Evolutionary conservation across 768 basidiomycete species (phyloP), one percentile per base, ranked within the genome.

Genomic region (button mushroom (Agaricus bisporus)): DNA sequence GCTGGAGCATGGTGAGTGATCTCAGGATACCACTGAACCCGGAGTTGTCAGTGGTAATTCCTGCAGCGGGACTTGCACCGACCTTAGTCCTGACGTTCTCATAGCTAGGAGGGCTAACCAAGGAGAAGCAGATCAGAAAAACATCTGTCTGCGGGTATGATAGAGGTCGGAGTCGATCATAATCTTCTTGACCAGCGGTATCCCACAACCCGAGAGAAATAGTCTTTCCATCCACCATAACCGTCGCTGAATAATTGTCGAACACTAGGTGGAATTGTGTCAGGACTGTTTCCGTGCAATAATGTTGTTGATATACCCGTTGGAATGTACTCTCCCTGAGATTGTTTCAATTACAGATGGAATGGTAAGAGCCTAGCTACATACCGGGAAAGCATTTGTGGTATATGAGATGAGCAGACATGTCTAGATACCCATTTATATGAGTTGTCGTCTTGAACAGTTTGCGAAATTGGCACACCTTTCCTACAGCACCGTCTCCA

Each of bases 141-240:
- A 99, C 94, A 69, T 99, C 95, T 41, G 97, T 98, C 73, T 98
- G 97, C 22, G 97, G 97, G 74, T 99, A 99, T 58, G 92, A 95
- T 62, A 99, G 81, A 48, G 97, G 97, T 61, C 97, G 86, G 61
- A 99, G 88, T 41, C 97, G 88, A 73, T 95, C 93, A 68, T 95
- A 99, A 76, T 99, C 95, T 71, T 99, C 97, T 73, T 99, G 97
- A 60, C 97, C 97, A 35, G 97, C 97, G n/a, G 97, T 99, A 80
- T 99, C 97, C 97, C 97, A 99, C 53, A 99, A 77, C 47, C 95
- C 95, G 53, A 98, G 84, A 56, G 93, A 97, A 65, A 98, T 95
- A 49, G 97, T 97, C 78, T 95, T 95, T 61, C 93, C 92, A 63
- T 99, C 97, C 44, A 99, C 97, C 86, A 98, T 93, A 51, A 99